Conservation (phyloP, 1,139 yeast species). For the Yamadazyma epiphylla region DNA sequence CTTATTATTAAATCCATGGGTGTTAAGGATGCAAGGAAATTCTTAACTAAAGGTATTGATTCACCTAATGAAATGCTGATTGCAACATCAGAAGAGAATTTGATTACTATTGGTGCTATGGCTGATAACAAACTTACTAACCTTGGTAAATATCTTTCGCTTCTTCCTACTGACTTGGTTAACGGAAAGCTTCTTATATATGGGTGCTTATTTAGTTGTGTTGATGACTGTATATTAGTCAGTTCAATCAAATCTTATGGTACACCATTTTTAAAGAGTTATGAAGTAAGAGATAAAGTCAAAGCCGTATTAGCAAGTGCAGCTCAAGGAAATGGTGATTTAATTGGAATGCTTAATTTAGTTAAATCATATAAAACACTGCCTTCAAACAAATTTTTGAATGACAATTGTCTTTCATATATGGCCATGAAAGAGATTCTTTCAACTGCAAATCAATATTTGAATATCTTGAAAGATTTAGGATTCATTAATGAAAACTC, state of each 20-base stretch:
- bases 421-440: conserved; percentile 66
- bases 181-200: conserved; percentile 79
- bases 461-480: conserved; percentile 64
- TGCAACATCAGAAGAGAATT: conserved; percentile 55
- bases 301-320: conserved; percentile 45
- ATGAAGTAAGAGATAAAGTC: conserved; percentile 63
- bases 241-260: conserved; percentile 77
- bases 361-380: conserved; percentile 46
- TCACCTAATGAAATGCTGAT: conserved; percentile 67
- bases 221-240: conserved; percentile 69
- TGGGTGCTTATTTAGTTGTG: conserved; percentile 79
- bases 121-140: conserved; percentile 57
- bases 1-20: conserved; percentile 89
- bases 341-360: conserved; percentile 59
- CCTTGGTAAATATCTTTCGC: conserved; percentile 76
- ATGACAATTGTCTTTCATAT: conserved; percentile 61
- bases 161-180: conserved; percentile 80
- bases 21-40: conserved; percentile 61
- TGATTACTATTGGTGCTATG: conserved; percentile 74
- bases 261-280: conserved; percentile 61
- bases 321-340: conserved; percentile 57
- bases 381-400: conserved; percentile 44
- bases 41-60: conserved; percentile 74
- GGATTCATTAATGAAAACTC: conserved; percentile 51
- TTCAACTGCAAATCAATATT: conserved; percentile 66